Evolutionary conservation across 2,329 filamentous ascomycete genomes (phyloP), one percentile per base, ranked within the genome.

Genomic region (Fusarium poae): DNA sequence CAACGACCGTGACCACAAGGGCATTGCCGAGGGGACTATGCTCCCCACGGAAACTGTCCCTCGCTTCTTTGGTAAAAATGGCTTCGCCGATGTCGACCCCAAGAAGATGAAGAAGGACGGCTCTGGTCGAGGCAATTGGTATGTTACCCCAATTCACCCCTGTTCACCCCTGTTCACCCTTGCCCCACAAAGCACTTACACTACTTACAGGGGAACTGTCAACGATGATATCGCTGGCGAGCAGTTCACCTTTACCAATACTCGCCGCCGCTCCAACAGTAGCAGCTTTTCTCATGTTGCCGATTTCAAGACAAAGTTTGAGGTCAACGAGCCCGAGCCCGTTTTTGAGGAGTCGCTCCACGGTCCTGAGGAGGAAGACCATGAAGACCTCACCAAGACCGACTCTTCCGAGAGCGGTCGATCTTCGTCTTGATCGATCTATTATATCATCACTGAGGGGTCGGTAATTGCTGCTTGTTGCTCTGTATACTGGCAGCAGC

Each of bases 51-150:
- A 96, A 72, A 87, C 91, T 75, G 83, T 97, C 29, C 95, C 96
- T 77, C 93, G 94, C 77, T 98, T 92, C 88, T 98, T 98, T 80
- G 93, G 89, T 81, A 97, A 97, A 84, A 83, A 88, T 64, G 95
- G 95, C 72, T 91, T 91, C 77, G 84, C 89, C 75, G 94, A 94
- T 77, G 85, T 86, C 73, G 92, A 97, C 77, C 95, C 96, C 65
- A 94, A 93, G 81, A 96, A 97, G 86, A 91, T 92, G 78, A 99
- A 99, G 90, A 99, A 99, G 85, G 92, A 97, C 77, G 95, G 95
- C 68, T 91, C 88, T 72, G 95, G 95, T 73, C 94, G 92, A 81
- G 93, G 92, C 78, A 97, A 97, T 82, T 99, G 95, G 95, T 97
- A 88, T 81, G 91, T 76, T 25, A 44, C 21, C 25, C 43, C 35